A percentile compares a stretch with the other conserved stretches of the same genome.
Evolutionary conservation across 257 asterid genomes (phyloP).

Genomic region (Lavandula angustifolia): DNA sequence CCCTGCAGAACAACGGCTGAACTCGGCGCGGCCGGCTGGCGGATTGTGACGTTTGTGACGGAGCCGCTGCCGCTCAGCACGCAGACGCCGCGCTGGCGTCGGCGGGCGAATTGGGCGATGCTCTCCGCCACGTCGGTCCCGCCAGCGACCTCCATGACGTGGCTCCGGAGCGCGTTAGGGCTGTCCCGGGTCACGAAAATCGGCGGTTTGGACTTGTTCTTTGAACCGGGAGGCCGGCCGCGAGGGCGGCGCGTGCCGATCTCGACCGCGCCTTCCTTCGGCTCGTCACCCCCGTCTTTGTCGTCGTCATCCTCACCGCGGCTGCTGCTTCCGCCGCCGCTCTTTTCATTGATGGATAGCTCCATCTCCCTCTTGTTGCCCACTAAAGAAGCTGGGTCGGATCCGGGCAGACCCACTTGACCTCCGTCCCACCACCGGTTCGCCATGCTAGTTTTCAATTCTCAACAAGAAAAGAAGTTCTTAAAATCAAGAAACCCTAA

Average conservation of each 20-base stretch:
- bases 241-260: constrained; percentile 45
- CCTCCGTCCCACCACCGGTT: constrained; percentile 49
- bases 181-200: constrained; percentile 51
- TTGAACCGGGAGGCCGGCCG: constrained; percentile 49
- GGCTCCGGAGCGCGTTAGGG: constrained; percentile 51
- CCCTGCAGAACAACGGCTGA: constrained; percentile 45
- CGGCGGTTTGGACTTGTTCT: constrained; percentile 51
- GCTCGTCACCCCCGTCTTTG: constrained; percentile 36
- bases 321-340: constrained; percentile 43
- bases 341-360: constrained; percentile 33
- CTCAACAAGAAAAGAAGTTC: not conserved
- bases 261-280: constrained; percentile 47
- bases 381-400: constrained; percentile 37
- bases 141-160: constrained; percentile 43
- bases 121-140: constrained; percentile 52
- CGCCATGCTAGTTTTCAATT: constrained; percentile 32
- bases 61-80: constrained; percentile 47
- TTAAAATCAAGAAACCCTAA: not conserved
- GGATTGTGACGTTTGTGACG: constrained; percentile 44
- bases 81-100: constrained; percentile 50
- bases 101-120: constrained; percentile 49
- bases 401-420: constrained; percentile 40
- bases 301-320: constrained; percentile 40
- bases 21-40: constrained; percentile 45
- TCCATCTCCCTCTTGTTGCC: constrained; percentile 36